Evolutionary conservation across 345 rosid genomes (phyloP).

Genomic region (Salix udensis): DNA sequence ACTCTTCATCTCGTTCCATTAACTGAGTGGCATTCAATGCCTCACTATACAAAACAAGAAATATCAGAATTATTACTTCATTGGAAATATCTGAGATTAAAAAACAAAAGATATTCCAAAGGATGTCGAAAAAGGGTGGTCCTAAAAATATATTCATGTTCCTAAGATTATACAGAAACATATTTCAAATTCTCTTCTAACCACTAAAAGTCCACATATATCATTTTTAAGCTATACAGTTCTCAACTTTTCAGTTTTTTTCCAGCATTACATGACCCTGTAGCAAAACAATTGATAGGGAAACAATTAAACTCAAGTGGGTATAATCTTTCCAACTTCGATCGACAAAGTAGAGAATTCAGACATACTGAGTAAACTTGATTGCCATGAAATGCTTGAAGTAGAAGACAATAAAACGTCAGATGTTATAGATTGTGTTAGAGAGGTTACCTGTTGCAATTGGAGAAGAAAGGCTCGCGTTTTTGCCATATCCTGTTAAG

Average conservation of each 20-base stretch:
- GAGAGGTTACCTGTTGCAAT: conserved; percentile 13
- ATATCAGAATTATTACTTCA: not conserved
- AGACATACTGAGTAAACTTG: no score
- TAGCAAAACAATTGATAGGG: no score
- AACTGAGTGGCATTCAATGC: not conserved
- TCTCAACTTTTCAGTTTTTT: no score
- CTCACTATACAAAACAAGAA: not conserved
- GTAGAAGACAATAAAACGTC: not conserved
- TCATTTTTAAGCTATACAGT: no score
- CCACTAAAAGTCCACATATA: not conserved
- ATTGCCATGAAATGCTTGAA: not conserved
- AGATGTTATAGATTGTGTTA: not conserved
- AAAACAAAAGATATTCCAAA: not conserved
- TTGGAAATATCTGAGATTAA: not conserved
- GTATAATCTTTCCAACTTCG: no score
- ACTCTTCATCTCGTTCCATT: conserved; percentile 13
- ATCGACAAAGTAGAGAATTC: no score
- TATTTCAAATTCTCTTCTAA: not conserved
- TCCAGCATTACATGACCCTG: no score
- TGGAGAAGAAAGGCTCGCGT: not conserved
- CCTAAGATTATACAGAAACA: not conserved
- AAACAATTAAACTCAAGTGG: no score
- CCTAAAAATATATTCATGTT: not conserved
- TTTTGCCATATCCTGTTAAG: not conserved
- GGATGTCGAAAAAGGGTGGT: not conserved